Evolutionary conservation across 352 stramenopile species (phyloP).

Genomic region (Globisporangium iwayamae): DNA sequence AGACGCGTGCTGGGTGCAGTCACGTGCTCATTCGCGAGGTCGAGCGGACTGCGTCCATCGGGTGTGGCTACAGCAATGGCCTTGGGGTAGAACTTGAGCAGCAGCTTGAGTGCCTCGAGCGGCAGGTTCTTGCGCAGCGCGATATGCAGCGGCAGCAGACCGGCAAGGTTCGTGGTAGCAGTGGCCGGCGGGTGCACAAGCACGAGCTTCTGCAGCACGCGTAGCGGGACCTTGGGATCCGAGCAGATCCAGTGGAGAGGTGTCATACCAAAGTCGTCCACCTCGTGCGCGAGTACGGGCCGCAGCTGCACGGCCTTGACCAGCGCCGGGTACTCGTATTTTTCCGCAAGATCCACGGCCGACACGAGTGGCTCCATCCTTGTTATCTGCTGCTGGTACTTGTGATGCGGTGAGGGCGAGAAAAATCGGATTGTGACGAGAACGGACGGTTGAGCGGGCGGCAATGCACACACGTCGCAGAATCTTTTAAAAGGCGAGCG

Average conservation of each 20-base stretch:
- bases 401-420: background rate
- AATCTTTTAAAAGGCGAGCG: background rate
- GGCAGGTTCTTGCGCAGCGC: slow-evolving; percentile 57
- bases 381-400: background rate
- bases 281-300: slow-evolving; percentile 35
- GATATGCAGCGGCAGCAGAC: slow-evolving; percentile 64
- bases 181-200: slow-evolving; percentile 41
- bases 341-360: slow-evolving; percentile 41
- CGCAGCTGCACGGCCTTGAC: slow-evolving; percentile 39
- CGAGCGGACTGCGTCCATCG: slow-evolving; percentile 41
- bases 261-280: slow-evolving; percentile 78
- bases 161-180: slow-evolving; percentile 44
- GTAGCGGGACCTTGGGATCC: slow-evolving; percentile 59
- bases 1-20: slow-evolving; percentile 21
- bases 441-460: background rate
- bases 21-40: slow-evolving; percentile 39
- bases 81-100: slow-evolving; percentile 65
- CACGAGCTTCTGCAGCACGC: slow-evolving; percentile 58
- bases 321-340: slow-evolving; percentile 41
- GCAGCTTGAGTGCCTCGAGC: slow-evolving; percentile 55
- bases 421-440: slow-evolving; percentile 1
- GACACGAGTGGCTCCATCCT: slow-evolving; percentile 13
- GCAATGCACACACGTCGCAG: background rate
- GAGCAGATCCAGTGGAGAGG: slow-evolving; percentile 84
- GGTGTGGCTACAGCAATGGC: slow-evolving; percentile 45